Evolutionary conservation across 106 monocot species (phyloP), one percentile per base, ranked within the genome.

Genomic region (Hemerocallis citrina): DNA sequence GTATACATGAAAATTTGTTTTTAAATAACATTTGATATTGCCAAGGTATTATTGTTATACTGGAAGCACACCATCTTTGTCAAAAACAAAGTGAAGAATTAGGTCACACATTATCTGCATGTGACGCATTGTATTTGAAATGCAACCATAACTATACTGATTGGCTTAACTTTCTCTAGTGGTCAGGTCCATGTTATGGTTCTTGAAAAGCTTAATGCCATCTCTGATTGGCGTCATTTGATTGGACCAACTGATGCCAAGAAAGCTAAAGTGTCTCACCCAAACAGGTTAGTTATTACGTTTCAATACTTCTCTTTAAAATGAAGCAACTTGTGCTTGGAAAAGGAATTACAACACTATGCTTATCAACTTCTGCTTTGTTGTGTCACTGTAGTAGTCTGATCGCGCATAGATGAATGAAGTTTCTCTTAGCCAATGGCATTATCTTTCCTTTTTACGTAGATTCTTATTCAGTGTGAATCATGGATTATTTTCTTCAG

Each of bases 241-340:
- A 82, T 91, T 67, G 91, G 85, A 46, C 91, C 91, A 39, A 91
- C 91, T 52, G 74, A 91, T 82, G 77, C 86, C 57, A 77, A 48
- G 17, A 76, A 77, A 52, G 91, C 91, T 30, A 91, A 86, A 67
- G 31, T 70, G 69, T 76, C 85, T 72, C 82, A 91, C 32, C 85
- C 82, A 36, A 62, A 58, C 35, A 91, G 91, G 85, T 90, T 34
- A 42, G 61, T 28, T 30, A 16, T 32, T 55, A 44, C 33, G 41
- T 62, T 50, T 28, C 4, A 32, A 34, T 2, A 27, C 3, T 11
- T 35, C 13, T 14, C 16, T 29, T 38, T 50, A 15, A 57, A 9
- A 21, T 36, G n/a, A 51, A 17, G 27, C 51, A 27, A 11, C 4
- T n/a, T n/a, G n/a, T n/a, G n/a, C n/a, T n/a, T 25, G 51, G 2